Evolutionary conservation across 768 basidiomycete species (phyloP).

Genomic region (Clitopilus hobsonii): DNA sequence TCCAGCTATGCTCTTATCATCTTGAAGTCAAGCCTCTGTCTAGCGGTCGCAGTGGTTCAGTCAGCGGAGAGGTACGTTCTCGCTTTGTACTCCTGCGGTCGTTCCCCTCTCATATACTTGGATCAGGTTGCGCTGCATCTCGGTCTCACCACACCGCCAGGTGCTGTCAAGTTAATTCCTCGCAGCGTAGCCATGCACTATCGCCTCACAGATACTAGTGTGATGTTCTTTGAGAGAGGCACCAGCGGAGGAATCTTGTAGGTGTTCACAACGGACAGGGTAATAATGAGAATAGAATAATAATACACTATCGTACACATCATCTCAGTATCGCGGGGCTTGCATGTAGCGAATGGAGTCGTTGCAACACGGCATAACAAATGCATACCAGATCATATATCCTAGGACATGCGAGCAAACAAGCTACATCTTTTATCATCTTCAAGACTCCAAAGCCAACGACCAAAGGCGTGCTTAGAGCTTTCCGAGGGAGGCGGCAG

Average conservation of each 20-base stretch:
- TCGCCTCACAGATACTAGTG: slow-evolving; percentile 59
- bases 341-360: not conserved
- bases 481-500: slow-evolving; percentile 55
- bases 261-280: not conserved
- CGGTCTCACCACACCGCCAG: slow-evolving; percentile 36
- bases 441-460: not conserved
- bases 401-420: slow-evolving; percentile 1
- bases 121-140: slow-evolving; percentile 59
- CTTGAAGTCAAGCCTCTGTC: slow-evolving; percentile 67
- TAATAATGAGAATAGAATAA: not conserved
- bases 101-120: not conserved
- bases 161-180: slow-evolving; percentile 36
- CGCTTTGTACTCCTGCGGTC: not conserved
- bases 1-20: slow-evolving; percentile 64
- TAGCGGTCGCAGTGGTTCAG: slow-evolving; percentile 72
- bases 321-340: not conserved
- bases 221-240: slow-evolving; percentile 69
- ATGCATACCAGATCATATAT: slow-evolving; percentile 1
- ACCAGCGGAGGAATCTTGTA: slow-evolving; percentile 62
- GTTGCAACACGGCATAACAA: not conserved
- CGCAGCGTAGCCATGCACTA: slow-evolving; percentile 65
- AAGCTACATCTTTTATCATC: not conserved
- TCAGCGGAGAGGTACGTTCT: slow-evolving; percentile 66
- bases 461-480: slow-evolving; percentile 37
- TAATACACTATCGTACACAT: not conserved